These are phyloP conservation scores for Trypanosoma caninum DNA, from an alignment of 208 protist species.

Conservation along the genomic window DNA sequence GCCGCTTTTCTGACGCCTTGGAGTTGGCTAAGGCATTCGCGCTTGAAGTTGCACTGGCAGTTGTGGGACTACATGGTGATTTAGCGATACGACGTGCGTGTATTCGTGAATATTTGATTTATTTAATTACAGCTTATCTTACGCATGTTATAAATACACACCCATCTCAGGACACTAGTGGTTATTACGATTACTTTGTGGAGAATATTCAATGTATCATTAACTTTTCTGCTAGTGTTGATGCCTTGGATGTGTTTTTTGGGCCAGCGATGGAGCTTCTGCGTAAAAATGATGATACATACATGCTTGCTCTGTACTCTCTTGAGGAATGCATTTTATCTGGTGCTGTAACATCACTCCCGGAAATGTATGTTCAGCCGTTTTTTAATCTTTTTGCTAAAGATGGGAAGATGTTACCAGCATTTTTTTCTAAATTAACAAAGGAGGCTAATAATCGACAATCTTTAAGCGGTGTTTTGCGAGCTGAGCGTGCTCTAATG, in stretches of 20 bases:
- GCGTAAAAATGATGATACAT: background rate
- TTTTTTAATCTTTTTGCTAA: slow-evolving; percentile 48
- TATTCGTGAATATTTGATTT: slow-evolving; percentile 46
- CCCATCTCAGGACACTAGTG: background rate
- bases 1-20: slow-evolving; percentile 48
- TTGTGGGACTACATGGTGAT: slow-evolving; percentile 46
- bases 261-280: slow-evolving; percentile 33
- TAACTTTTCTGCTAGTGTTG: slow-evolving; percentile 41
- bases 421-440: background rate
- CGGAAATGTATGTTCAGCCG: slow-evolving; percentile 47
- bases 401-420: no score
- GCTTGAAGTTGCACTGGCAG: slow-evolving; percentile 56
- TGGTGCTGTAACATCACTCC: slow-evolving; percentile 43
- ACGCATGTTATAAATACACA: background rate
- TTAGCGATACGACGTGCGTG: slow-evolving; percentile 27
- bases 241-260: slow-evolving; percentile 59
- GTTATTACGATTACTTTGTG: no score
- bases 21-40: slow-evolving; percentile 58
- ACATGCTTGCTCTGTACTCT: slow-evolving; percentile 30
- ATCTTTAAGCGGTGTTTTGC: slow-evolving; percentile 10
- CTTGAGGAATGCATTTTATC: slow-evolving; percentile 44
- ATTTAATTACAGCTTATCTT: slow-evolving; percentile 42
- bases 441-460: background rate
- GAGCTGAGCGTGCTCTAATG: slow-evolving; percentile 58
- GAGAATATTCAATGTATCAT: slow-evolving; percentile 24